Evolutionary conservation across 805 yeast species (phyloP).

Genomic region (Starmerella apis): DNA sequence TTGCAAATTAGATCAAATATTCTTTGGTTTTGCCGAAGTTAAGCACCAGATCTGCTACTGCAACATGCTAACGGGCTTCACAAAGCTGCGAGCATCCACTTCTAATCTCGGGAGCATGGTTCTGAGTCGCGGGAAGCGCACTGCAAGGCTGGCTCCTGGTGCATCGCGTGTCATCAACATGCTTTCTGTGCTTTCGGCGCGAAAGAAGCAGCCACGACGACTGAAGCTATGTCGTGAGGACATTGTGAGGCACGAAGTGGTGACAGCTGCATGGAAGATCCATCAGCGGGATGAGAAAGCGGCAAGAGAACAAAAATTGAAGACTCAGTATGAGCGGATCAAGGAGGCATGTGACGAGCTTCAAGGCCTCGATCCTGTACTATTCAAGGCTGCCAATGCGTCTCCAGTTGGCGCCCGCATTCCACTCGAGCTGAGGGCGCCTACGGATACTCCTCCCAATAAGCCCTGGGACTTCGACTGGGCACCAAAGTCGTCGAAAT

Average conservation of each 20-base stretch:
- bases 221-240: slow-evolving; percentile 71
- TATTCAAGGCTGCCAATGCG: slow-evolving; percentile 54
- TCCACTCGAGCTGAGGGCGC: slow-evolving; percentile 75
- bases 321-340: slow-evolving; percentile 55
- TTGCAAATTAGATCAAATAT: not conserved
- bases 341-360: slow-evolving; percentile 64
- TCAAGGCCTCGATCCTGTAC: slow-evolving; percentile 34
- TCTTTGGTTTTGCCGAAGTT: not conserved
- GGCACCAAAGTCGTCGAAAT: slow-evolving; percentile 12
- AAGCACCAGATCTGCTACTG: not conserved
- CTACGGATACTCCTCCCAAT: slow-evolving; percentile 81
- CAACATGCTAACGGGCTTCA: slow-evolving; percentile 5
- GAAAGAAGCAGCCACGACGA: slow-evolving; percentile 77
- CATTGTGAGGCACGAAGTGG: slow-evolving; percentile 68
- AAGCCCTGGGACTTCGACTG: slow-evolving; percentile 56
- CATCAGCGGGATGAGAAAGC: slow-evolving; percentile 45
- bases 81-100: slow-evolving; percentile 5
- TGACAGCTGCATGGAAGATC: slow-evolving; percentile 71
- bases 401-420: slow-evolving; percentile 51
- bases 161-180: slow-evolving; percentile 44
- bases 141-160: slow-evolving; percentile 39
- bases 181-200: slow-evolving; percentile 74
- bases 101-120: slow-evolving; percentile 10
- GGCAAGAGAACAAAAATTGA: slow-evolving; percentile 31
- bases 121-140: slow-evolving; percentile 38